Percentiles rank a stretch among this genome's conserved stretches.
phyloP scores from a whole-genome alignment of 306 rosid genomes.

The Canavalia gladiata region DNA sequence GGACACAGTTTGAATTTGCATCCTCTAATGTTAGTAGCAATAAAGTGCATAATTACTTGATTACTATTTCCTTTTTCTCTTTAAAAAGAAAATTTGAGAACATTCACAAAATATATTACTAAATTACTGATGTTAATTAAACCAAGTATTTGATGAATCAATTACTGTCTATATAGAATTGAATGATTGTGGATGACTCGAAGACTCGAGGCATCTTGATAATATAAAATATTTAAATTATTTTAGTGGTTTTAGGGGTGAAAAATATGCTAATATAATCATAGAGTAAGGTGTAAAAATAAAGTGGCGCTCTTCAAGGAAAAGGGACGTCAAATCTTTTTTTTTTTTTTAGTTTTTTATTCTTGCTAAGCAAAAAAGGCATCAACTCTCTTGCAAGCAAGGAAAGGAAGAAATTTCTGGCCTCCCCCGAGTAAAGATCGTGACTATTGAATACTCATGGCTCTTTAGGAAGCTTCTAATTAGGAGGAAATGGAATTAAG shows the following conservation, averaged over 20 bases:
- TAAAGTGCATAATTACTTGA: conserved; percentile 34
- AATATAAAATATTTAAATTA: conserved; percentile 3
- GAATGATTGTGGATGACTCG: conserved; percentile 26
- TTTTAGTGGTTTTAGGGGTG: background rate
- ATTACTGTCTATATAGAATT: background rate
- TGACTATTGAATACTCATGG: conserved; percentile 4
- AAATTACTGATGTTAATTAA: background rate
- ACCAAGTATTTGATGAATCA: conserved; percentile 41
- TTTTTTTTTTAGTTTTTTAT: conserved; percentile 30
- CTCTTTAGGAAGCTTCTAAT: conserved; percentile 37
- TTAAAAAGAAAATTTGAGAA: conserved; percentile 5
- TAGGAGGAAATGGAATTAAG: background rate
- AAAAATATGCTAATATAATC: conserved; percentile 42
- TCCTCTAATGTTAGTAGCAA: conserved; percentile 20
- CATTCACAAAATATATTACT: background rate
- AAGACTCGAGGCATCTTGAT: conserved; percentile 13
- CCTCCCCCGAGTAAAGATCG: conserved; percentile 25
- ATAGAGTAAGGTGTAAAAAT: conserved; percentile 62
- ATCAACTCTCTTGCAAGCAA: conserved; percentile 53
- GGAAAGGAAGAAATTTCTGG: conserved; percentile 40
- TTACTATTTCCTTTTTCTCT: background rate
- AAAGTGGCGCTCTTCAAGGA: conserved; percentile 55
- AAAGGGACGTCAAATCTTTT: conserved; percentile 52
- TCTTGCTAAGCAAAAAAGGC: conserved; percentile 36
- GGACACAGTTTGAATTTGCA: conserved; percentile 41